These are phyloP conservation scores for Nicotiana paniculata DNA, from an alignment of 257 asterid species.

Conservation along the genomic window DNA sequence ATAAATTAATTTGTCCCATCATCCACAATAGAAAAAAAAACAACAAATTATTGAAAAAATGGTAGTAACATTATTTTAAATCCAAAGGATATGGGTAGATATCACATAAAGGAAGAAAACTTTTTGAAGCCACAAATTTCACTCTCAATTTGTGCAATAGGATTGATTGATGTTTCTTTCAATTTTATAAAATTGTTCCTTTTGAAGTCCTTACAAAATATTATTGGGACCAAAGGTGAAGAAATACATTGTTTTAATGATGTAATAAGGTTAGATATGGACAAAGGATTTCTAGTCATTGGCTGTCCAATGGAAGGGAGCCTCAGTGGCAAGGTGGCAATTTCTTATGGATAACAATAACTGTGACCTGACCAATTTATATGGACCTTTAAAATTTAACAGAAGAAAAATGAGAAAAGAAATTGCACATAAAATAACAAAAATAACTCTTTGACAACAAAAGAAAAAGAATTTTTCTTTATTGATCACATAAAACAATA, in stretches of 20 bases:
- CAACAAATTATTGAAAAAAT: background rate
- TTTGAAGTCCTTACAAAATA: background rate
- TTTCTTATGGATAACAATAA: slow-evolving; percentile 7
- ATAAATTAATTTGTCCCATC: too few species aligned
- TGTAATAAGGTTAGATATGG: background rate
- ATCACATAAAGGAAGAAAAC: background rate
- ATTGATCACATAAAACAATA: background rate
- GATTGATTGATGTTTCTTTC: background rate
- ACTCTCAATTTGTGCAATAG: background rate
- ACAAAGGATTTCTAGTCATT: background rate
- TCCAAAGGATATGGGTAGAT: background rate
- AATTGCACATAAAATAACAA: background rate
- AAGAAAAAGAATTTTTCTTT: background rate
- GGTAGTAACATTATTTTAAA: background rate
- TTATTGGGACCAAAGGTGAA: background rate
- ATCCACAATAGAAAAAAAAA: background rate
- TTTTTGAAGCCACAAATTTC: slow-evolving; percentile 12
- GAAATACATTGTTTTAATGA: background rate
- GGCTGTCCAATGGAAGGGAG: slow-evolving; percentile 9
- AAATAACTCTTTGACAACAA: background rate
- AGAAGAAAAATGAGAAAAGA: background rate
- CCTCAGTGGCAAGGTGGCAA: slow-evolving; percentile 17
- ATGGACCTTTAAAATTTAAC: background rate
- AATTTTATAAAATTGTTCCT: background rate
- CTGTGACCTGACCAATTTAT: background rate